These are phyloP conservation scores for Penicillium daleae DNA, from an alignment of 495 filamentous ascomycete genomes.

Conservation along the genomic window DNA sequence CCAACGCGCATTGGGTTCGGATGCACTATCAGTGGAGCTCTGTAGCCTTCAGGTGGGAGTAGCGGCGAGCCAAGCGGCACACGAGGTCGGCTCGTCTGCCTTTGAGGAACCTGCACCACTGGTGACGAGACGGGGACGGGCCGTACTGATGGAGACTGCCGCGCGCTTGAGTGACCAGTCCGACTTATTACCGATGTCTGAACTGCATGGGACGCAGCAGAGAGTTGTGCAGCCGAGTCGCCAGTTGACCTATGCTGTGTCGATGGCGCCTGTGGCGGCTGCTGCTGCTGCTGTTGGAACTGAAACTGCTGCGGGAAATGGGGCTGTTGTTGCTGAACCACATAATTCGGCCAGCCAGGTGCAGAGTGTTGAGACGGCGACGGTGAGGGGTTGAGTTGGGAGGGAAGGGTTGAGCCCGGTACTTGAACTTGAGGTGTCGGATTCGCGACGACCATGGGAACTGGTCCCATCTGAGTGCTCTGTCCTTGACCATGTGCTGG, in stretches of 20 bases:
- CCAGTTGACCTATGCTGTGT: background rate
- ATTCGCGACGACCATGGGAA: background rate
- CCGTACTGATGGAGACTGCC: background rate
- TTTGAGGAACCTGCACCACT: background rate
- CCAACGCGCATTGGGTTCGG: constrained; percentile 49
- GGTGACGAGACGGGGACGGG: background rate
- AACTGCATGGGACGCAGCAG: background rate
- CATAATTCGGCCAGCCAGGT: background rate
- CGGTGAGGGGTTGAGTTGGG: background rate
- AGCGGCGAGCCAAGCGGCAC: constrained; percentile 19
- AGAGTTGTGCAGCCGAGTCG: background rate
- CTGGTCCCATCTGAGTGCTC: background rate
- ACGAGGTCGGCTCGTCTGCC: background rate
- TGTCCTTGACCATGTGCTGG: background rate
- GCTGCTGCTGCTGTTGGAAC: background rate
- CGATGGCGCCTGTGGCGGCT: background rate
- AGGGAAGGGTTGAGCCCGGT: background rate
- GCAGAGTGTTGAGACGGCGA: background rate
- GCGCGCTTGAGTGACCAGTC: background rate
- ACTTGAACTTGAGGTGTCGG: background rate
- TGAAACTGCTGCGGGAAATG: background rate
- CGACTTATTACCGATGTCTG: background rate
- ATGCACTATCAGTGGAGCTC: constrained; percentile 42
- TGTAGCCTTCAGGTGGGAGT: constrained; percentile 35
- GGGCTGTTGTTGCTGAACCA: constrained; percentile 1